Conservation (phyloP, 768 basidiomycete species). For the Lactarius sp. region DNA sequence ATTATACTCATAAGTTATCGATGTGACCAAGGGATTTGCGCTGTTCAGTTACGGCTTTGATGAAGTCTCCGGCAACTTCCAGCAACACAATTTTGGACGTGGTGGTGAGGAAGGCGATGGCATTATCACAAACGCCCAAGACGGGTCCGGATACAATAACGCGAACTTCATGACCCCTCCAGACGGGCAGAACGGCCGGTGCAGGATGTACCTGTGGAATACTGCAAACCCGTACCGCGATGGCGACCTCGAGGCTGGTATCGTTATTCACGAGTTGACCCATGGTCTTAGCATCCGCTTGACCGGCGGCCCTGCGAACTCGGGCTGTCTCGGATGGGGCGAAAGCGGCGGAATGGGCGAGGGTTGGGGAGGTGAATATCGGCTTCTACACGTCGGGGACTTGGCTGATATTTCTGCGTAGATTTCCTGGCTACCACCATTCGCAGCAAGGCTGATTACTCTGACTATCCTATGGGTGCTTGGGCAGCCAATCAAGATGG, state of each 20-base stretch:
- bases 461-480: slow-evolving; percentile 86
- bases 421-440: slow-evolving; percentile 88
- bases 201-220: slow-evolving; percentile 98
- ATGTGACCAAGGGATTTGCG: slow-evolving; percentile 2
- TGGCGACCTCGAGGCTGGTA: slow-evolving; percentile 94
- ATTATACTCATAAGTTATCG: neutral
- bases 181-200: slow-evolving; percentile 81
- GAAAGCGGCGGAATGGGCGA: slow-evolving; percentile 98
- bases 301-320: slow-evolving; percentile 91
- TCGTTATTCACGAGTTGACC: slow-evolving; percentile 85
- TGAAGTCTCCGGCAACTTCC: slow-evolving; percentile 92
- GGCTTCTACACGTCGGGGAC: neutral
- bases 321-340: slow-evolving; percentile 92
- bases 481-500: slow-evolving; percentile 80
- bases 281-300: slow-evolving; percentile 93
- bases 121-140: slow-evolving; percentile 93
- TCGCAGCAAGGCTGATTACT: slow-evolving; percentile 67
- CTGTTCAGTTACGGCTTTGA: slow-evolving; percentile 77
- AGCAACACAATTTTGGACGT: slow-evolving; percentile 92
- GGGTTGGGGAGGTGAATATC: slow-evolving; percentile 75
- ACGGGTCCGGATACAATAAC: slow-evolving; percentile 89
- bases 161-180: slow-evolving; percentile 89
- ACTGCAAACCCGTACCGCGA: slow-evolving; percentile 87
- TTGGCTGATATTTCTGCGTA: slow-evolving; percentile 20
- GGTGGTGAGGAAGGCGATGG: slow-evolving; percentile 86